A percentile compares a stretch with the other conserved stretches of the same genome.
These are phyloP conservation scores for Antrodiella citrinella DNA, from an alignment of 768 basidiomycete species.

Conservation along the genomic window DNA sequence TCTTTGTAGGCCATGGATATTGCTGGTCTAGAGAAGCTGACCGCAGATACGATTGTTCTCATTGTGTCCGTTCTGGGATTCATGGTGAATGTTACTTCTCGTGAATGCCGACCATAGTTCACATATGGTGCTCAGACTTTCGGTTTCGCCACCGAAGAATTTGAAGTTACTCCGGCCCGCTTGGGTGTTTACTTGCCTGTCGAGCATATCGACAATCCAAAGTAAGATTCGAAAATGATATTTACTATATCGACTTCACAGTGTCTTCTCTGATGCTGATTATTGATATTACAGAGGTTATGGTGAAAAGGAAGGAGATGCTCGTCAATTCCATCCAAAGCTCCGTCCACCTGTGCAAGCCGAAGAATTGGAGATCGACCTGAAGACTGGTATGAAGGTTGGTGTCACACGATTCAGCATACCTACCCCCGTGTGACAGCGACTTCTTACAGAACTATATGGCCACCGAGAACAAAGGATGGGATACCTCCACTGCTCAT, in stretches of 20 bases:
- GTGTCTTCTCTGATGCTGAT: neutral
- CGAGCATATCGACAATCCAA: constrained; percentile 78
- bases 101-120: no score
- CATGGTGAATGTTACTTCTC: constrained; percentile 35
- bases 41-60: constrained; percentile 54
- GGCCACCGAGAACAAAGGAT: constrained; percentile 56
- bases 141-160: constrained; percentile 58
- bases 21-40: constrained; percentile 57
- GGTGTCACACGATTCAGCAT: neutral
- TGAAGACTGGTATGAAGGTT: constrained; percentile 76
- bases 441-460: constrained; percentile 55
- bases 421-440: no score
- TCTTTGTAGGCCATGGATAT: constrained; percentile 56
- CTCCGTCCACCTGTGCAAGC: constrained; percentile 67
- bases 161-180: constrained; percentile 63
- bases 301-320: constrained; percentile 60
- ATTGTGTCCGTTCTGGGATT: constrained; percentile 52
- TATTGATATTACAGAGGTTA: constrained; percentile 44
- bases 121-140: constrained; percentile 45
- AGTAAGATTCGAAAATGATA: constrained; percentile 33
- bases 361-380: constrained; percentile 71
- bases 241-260: neutral
- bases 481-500: constrained; percentile 69
- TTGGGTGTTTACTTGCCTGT: constrained; percentile 73
- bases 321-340: constrained; percentile 60